phyloP scores from a whole-genome alignment of 352 stramenopile genomes.

The Aphanomyces cochlioides region DNA sequence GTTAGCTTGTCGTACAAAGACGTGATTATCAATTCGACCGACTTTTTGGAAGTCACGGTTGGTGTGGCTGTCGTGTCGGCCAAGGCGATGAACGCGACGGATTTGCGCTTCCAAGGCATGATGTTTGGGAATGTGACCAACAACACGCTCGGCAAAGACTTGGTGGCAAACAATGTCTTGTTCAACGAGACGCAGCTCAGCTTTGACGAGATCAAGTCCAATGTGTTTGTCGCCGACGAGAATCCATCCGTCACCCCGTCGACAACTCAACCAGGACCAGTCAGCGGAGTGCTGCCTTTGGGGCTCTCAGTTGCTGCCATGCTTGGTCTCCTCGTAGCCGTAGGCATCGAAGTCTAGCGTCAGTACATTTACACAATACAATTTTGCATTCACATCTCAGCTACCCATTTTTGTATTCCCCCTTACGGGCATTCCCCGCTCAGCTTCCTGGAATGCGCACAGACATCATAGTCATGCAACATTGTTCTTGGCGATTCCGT shows the following conservation, averaged over 20 bases:
- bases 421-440: too few relatives aligned
- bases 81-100: constrained; percentile 19
- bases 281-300: too few relatives aligned
- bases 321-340: background rate
- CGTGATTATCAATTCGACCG: constrained; percentile 25
- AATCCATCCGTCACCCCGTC: background rate
- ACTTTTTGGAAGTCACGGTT: constrained; percentile 21
- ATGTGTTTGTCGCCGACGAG: constrained; percentile 13
- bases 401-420: background rate
- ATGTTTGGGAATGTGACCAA: constrained; percentile 10
- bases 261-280: background rate
- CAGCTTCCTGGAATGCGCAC: too few relatives aligned
- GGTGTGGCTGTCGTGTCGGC: background rate
- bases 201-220: constrained; percentile 18
- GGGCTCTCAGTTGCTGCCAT: too few relatives aligned
- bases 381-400: background rate
- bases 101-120: constrained; percentile 14
- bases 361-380: background rate
- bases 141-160: background rate
- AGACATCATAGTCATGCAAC: too few relatives aligned
- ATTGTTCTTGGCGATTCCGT: too few relatives aligned
- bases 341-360: background rate
- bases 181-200: constrained; percentile 17
- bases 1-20: background rate
- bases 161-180: constrained; percentile 1